Conservation (phyloP, 257 asterid genomes). For the Verbena officinalis region DNA sequence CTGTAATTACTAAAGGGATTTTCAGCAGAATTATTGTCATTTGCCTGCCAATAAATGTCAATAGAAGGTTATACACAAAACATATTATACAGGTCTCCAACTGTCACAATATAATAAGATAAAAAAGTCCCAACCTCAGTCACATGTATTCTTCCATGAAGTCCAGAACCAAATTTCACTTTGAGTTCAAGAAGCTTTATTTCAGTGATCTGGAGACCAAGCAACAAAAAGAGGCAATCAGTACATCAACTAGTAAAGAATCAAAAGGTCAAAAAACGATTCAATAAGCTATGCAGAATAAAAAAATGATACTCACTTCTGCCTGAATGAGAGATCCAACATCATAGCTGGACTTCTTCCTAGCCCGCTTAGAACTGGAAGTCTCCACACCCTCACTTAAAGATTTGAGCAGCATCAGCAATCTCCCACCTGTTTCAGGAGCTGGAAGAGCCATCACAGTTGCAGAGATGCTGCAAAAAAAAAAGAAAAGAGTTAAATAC, state of each 20-base stretch:
- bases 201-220: constrained; percentile 75
- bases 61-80: constrained; percentile 6
- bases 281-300: constrained; percentile 20
- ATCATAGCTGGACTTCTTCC: constrained; percentile 63
- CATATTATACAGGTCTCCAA: background rate
- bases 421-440: constrained; percentile 73
- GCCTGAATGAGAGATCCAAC: constrained; percentile 81
- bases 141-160: constrained; percentile 80
- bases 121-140: constrained; percentile 71
- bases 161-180: constrained; percentile 86
- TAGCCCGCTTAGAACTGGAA: constrained; percentile 79
- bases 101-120: constrained; percentile 3
- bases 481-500: background rate
- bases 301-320: constrained; percentile 55
- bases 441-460: constrained; percentile 72
- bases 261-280: background rate
- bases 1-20: constrained; percentile 60
- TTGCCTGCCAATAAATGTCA: constrained; percentile 47
- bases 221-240: constrained; percentile 9
- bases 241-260: constrained; percentile 23
- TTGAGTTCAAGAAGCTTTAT: constrained; percentile 83
- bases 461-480: constrained; percentile 66
- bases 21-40: constrained; percentile 63
- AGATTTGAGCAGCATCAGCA: constrained; percentile 74
- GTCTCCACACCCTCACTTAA: constrained; percentile 54